phyloP scores from a whole-genome alignment of 106 monocot species.

The Dendrobium officinale region DNA sequence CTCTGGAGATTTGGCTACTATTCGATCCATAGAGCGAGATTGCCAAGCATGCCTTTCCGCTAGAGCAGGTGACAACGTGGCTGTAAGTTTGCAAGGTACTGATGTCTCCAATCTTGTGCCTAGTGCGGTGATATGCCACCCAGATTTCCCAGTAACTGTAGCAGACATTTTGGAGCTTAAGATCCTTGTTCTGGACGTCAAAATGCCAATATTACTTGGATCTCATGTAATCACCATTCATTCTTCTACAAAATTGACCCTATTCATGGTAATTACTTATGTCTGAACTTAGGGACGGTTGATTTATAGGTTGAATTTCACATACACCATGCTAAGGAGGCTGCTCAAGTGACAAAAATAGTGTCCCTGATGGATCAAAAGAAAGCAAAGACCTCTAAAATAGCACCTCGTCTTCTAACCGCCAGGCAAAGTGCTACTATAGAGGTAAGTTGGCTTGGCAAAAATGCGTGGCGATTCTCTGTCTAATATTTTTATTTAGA shows the following conservation, averaged over 20 bases:
- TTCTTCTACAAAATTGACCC: not conserved
- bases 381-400: slow-evolving; percentile 52
- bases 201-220: slow-evolving; percentile 59
- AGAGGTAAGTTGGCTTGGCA: slow-evolving; percentile 28
- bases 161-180: slow-evolving; percentile 74
- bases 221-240: slow-evolving; percentile 34
- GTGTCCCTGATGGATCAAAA: slow-evolving; percentile 61
- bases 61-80: slow-evolving; percentile 81
- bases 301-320: slow-evolving; percentile 63
- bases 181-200: slow-evolving; percentile 57
- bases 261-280: not conserved
- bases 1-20: slow-evolving; percentile 45
- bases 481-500: too few relatives aligned
- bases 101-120: slow-evolving; percentile 32
- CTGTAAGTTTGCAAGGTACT: slow-evolving; percentile 57
- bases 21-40: slow-evolving; percentile 61
- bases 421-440: slow-evolving; percentile 75
- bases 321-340: slow-evolving; percentile 63
- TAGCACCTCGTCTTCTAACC: slow-evolving; percentile 56
- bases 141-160: slow-evolving; percentile 69
- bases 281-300: not conserved
- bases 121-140: slow-evolving; percentile 72
- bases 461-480: too few relatives aligned
- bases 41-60: slow-evolving; percentile 45
- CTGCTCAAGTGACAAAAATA: slow-evolving; percentile 58